Conservation (phyloP, 2,329 filamentous ascomycete genomes). For the Cytospora leucostoma region DNA sequence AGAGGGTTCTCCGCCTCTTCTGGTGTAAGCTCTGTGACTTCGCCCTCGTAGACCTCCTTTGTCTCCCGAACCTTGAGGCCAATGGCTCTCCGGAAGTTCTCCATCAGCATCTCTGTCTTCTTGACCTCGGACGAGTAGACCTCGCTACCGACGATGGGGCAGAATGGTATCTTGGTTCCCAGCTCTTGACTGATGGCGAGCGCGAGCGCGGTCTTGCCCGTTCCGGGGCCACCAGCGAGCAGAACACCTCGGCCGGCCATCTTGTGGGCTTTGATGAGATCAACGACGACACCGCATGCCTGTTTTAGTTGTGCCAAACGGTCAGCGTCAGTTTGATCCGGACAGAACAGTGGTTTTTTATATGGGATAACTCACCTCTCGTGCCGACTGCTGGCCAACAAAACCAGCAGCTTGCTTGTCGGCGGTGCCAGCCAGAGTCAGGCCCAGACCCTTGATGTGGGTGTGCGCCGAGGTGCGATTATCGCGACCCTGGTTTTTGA, state of each 20-base stretch:
- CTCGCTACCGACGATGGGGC: constrained; percentile 96
- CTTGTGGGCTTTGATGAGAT: constrained; percentile 93
- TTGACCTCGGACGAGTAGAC: constrained; percentile 98
- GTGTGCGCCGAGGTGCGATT: constrained; percentile 96
- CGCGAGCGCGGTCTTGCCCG: constrained; percentile 94
- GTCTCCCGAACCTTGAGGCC: constrained; percentile 96
- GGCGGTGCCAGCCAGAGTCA: constrained; percentile 82
- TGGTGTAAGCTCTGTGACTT: constrained; percentile 95
- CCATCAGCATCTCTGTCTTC: constrained; percentile 99
- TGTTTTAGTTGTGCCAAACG: constrained; percentile 38
- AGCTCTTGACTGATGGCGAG: constrained; percentile 95
- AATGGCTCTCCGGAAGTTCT: constrained; percentile 97
- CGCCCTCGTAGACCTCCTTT: constrained; percentile 98
- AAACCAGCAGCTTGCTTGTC: constrained; percentile 81
- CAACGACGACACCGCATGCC: constrained; percentile 95
- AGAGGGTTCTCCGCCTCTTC: constrained; percentile 98
- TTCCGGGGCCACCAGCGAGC: constrained; percentile 90
- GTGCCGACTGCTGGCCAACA: constrained; percentile 81
- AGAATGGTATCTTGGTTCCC: constrained; percentile 97
- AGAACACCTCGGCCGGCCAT: constrained; percentile 95
- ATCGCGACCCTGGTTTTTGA: constrained; percentile 92
- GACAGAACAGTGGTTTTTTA: constrained; percentile 7
- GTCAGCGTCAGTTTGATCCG: constrained; percentile 8
- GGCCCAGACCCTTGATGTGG: constrained; percentile 92
- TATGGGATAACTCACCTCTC: constrained; percentile 66